These are phyloP conservation scores for Talaromyces funiculosus DNA, from an alignment of 2,329 filamentous ascomycete species.

Conservation along the genomic window DNA sequence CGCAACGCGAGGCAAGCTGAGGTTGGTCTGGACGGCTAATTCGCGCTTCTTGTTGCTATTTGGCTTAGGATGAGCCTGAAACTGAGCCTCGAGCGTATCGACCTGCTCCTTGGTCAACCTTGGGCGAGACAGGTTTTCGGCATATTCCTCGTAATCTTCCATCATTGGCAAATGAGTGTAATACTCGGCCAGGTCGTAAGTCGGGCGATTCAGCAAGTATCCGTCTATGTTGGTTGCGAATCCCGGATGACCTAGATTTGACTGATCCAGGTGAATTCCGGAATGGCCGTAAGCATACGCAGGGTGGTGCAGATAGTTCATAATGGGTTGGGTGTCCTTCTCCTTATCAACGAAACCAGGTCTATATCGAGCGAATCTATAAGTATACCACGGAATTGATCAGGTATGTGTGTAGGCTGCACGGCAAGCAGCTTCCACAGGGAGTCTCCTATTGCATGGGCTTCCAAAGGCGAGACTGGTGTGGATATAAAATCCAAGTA, in stretches of 20 bases:
- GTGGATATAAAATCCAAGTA: neutral
- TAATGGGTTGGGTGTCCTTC: slow-evolving; percentile 16
- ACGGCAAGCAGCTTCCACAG: slow-evolving; percentile 16
- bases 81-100: slow-evolving; percentile 45
- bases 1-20: slow-evolving; percentile 46
- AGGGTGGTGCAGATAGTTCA: slow-evolving; percentile 34
- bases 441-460: slow-evolving; percentile 15
- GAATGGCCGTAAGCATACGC: slow-evolving; percentile 33
- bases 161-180: slow-evolving; percentile 36
- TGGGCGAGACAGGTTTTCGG: slow-evolving; percentile 45
- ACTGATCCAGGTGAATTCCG: slow-evolving; percentile 35
- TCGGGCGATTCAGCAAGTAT: slow-evolving; percentile 33
- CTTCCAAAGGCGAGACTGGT: neutral
- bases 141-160: slow-evolving; percentile 41
- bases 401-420: slow-evolving; percentile 13
- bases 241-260: slow-evolving; percentile 31
- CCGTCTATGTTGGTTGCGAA: slow-evolving; percentile 36
- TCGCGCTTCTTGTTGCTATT: slow-evolving; percentile 47
- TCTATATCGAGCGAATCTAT: neutral
- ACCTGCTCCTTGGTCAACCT: slow-evolving; percentile 49
- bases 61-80: slow-evolving; percentile 47
- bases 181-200: slow-evolving; percentile 40
- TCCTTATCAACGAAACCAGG: neutral
- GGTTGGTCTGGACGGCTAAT: slow-evolving; percentile 44
- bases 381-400: neutral